A percentile compares a stretch with the other conserved stretches of the same genome.
These are phyloP conservation scores for Botrytis cinerea DNA, from an alignment of 2,329 filamentous ascomycete genomes.

Conservation along the genomic window DNA sequence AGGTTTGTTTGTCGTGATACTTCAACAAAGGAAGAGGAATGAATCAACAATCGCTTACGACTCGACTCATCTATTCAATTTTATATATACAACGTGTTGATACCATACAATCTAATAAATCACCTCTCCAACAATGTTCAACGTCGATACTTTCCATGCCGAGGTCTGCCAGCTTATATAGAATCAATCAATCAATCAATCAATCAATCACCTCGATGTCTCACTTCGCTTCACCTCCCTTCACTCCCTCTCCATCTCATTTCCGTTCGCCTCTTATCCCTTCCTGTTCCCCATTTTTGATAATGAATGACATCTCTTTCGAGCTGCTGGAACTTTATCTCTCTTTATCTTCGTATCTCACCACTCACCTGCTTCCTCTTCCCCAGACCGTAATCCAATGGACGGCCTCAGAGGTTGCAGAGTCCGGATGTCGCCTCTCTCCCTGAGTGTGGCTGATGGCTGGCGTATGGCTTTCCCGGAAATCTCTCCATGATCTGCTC, in stretches of 20 bases:
- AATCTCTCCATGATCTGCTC: neutral
- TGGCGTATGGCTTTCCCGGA: neutral
- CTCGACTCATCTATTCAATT: neutral
- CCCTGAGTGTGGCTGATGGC: neutral
- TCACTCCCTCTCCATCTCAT: neutral
- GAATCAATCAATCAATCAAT: neutral
- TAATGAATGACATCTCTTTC: conserved; percentile 2
- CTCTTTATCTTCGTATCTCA: conserved; percentile 12
- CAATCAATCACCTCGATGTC: neutral
- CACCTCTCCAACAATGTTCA: neutral
- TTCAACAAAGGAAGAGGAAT: neutral
- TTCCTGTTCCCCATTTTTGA: conserved; percentile 7
- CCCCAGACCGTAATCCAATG: neutral
- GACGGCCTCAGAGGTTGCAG: neutral
- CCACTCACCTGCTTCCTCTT: neutral
- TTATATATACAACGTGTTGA: neutral
- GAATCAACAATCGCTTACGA: neutral
- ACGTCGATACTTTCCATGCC: neutral
- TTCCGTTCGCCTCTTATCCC: no score
- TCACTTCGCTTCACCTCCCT: neutral
- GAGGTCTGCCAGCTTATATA: no score
- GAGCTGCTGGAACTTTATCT: neutral
- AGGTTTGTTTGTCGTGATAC: neutral
- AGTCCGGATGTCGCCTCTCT: conserved; percentile 10
- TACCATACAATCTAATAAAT: no score